These are phyloP conservation scores for Allium cepa DNA, from an alignment of 106 monocot species.

Conservation along the genomic window DNA sequence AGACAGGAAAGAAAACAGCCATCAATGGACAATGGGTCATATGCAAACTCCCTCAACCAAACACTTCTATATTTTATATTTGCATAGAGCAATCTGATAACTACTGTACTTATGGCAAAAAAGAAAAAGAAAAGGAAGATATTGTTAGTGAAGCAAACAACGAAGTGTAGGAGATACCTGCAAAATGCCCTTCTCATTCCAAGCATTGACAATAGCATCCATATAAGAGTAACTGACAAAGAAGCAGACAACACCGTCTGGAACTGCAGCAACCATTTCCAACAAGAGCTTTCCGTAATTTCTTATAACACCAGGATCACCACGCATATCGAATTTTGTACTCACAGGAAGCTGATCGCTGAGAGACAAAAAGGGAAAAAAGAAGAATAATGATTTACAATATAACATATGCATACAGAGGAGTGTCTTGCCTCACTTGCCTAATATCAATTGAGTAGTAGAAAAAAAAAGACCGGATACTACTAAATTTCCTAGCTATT, in stretches of 20 bases:
- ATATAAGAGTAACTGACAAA: slow-evolving; percentile 99
- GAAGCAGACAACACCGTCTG: slow-evolving; percentile 97
- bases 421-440: too few species aligned
- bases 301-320: slow-evolving; percentile 98
- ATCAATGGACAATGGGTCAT: too few species aligned
- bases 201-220: slow-evolving; percentile 96
- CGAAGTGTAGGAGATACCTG: slow-evolving; percentile 39
- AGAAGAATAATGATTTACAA: neutral
- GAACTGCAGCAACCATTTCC: slow-evolving; percentile 94
- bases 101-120: too few species aligned
- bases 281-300: slow-evolving; percentile 89
- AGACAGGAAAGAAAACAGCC: too few species aligned
- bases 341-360: slow-evolving; percentile 99
- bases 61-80: neutral
- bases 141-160: neutral
- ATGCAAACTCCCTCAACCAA: neutral
- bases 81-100: neutral
- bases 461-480: too few species aligned
- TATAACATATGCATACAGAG: too few species aligned
- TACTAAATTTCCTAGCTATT: too few species aligned
- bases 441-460: too few species aligned
- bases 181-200: slow-evolving; percentile 96
- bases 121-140: neutral
- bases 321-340: slow-evolving; percentile 99
- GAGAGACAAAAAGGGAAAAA: slow-evolving; percentile 17